Evolutionary conservation across 106 monocot genomes (phyloP).

Genomic region (Iris macrosiphon): DNA sequence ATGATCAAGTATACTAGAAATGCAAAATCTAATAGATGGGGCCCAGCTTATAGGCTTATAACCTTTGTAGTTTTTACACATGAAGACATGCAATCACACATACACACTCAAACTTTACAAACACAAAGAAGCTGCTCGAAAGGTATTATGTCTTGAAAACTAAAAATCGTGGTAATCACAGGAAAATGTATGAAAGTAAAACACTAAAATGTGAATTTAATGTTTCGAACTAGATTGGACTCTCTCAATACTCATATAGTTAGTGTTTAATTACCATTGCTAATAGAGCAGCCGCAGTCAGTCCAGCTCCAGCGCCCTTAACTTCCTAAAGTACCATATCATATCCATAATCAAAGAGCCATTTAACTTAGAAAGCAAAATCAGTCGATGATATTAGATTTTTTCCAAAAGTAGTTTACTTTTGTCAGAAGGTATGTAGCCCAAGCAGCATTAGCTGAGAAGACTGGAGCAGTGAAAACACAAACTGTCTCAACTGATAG

Average conservation of each 20-base stretch:
- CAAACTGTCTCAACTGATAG: slow-evolving; percentile 98
- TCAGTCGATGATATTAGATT: background rate
- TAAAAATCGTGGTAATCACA: too few relatives aligned
- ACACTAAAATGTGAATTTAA: background rate
- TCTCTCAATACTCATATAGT: background rate
- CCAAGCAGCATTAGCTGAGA: slow-evolving; percentile 96
- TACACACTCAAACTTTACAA: too few relatives aligned
- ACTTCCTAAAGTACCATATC: slow-evolving; percentile 62
- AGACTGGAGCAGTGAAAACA: slow-evolving; percentile 96
- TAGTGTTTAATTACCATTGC: slow-evolving; percentile 58
- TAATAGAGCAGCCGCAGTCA: slow-evolving; percentile 79
- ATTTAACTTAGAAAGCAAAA: background rate
- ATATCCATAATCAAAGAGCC: slow-evolving; percentile 1
- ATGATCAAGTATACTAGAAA: too few relatives aligned
- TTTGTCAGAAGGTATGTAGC: slow-evolving; percentile 95
- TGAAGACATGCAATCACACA: too few relatives aligned
- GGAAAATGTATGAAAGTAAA: too few relatives aligned
- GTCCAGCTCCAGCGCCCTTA: slow-evolving; percentile 91
- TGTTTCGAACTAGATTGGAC: background rate
- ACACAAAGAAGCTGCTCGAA: too few relatives aligned
- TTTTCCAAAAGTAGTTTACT: slow-evolving; percentile 26
- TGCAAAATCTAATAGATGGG: too few relatives aligned
- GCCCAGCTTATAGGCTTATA: too few relatives aligned
- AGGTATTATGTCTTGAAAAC: too few relatives aligned
- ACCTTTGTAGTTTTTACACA: too few relatives aligned